These are phyloP conservation scores for Coemansia sp. DNA, from an alignment of 192 early-diverging fungal genomes.

Conservation along the genomic window DNA sequence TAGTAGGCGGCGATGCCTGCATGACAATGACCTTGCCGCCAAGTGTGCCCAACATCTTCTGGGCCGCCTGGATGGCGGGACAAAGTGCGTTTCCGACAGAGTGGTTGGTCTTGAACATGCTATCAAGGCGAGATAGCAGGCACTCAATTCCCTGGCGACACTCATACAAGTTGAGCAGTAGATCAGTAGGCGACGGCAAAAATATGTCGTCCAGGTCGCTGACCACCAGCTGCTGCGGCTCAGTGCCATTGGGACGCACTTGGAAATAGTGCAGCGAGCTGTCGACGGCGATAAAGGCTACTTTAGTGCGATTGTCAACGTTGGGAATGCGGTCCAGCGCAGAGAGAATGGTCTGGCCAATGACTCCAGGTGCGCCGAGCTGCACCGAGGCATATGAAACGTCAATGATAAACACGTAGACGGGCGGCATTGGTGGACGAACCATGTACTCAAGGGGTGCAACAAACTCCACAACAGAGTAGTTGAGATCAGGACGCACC, in stretches of 20 bases:
- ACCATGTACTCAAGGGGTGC: conserved; percentile 98
- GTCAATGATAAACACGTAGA: conserved; percentile 92
- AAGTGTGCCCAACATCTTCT: conserved; percentile 75
- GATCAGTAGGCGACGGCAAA: conserved; percentile 84
- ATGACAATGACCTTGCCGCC: conserved; percentile 91
- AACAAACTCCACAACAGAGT: conserved; percentile 90
- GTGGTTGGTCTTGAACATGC: conserved; percentile 86
- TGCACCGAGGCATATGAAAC: conserved; percentile 90
- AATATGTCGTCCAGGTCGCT: conserved; percentile 89
- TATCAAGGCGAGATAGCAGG: conserved; percentile 69
- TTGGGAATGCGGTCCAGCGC: conserved; percentile 86
- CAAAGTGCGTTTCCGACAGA: conserved; percentile 79
- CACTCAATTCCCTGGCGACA: conserved; percentile 70
- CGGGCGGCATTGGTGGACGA: conserved; percentile 95
- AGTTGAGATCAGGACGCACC: conserved; percentile 85
- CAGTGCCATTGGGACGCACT: conserved; percentile 63
- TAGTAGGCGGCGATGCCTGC: conserved; percentile 84
- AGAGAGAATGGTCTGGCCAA: conserved; percentile 77
- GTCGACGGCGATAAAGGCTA: conserved; percentile 91
- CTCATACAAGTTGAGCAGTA: conserved; percentile 87
- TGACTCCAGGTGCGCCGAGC: conserved; percentile 77
- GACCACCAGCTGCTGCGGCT: conserved; percentile 95
- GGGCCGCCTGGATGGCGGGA: conserved; percentile 78
- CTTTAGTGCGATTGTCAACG: conserved; percentile 81
- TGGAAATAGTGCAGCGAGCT: conserved; percentile 90